Percentiles rank a stretch among this genome's conserved stretches.
Conservation (phyloP, 345 rosid species). For the Lumnitzera racemosa region DNA sequence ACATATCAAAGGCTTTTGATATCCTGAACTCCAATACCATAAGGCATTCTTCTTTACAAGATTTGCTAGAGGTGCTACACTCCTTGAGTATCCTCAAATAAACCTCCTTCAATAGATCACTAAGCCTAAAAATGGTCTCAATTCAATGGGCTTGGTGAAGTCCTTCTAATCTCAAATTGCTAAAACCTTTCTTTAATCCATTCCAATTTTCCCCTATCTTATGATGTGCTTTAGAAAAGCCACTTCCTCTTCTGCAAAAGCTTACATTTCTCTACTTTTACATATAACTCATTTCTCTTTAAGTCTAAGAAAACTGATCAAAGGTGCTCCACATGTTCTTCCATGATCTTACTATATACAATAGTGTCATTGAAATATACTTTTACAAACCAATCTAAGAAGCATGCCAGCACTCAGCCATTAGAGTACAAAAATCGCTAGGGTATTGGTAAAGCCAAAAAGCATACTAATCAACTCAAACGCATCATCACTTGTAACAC, state of each 20-base stretch:
- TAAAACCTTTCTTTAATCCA: not conserved
- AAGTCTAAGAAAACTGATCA: not conserved
- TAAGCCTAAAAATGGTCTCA: not conserved
- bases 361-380: constrained; percentile 3
- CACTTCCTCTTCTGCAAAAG: not conserved
- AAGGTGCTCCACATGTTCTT: not conserved
- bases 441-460: constrained; percentile 1
- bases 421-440: constrained; percentile 1
- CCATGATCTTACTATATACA: not conserved
- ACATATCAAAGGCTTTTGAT: not conserved
- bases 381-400: not conserved
- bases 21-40: not conserved
- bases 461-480: constrained; percentile 2
- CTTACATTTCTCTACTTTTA: constrained; percentile 4
- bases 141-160: no score
- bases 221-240: not conserved
- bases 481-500: not conserved
- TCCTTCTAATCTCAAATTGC: not conserved
- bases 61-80: not conserved
- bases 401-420: not conserved
- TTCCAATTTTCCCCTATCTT: not conserved
- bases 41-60: not conserved
- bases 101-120: not conserved
- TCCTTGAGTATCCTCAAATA: not conserved
- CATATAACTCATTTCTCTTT: not conserved